These are phyloP conservation scores for Delonix regia DNA, from an alignment of 306 rosid genomes.

Conservation along the genomic window DNA sequence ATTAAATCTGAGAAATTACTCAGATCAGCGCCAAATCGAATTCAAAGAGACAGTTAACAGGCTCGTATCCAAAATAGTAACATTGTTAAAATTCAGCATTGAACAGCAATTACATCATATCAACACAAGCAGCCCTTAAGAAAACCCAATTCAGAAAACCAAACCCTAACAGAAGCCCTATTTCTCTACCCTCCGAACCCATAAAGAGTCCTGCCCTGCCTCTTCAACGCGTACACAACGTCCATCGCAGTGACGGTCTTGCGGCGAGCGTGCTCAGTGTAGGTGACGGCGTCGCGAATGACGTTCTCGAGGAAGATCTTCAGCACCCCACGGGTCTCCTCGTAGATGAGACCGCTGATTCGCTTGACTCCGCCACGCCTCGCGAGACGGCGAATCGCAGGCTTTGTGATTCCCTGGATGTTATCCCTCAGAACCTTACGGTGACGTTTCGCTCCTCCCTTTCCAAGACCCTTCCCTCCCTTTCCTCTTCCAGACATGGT, in stretches of 20 bases:
- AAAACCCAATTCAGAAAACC: neutral
- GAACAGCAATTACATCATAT: neutral
- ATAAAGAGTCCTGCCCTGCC: conserved; percentile 19
- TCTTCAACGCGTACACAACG: conserved; percentile 4
- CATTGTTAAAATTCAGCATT: neutral
- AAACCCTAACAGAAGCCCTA: neutral
- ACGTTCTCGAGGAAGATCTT: conserved; percentile 21
- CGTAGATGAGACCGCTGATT: conserved; percentile 15
- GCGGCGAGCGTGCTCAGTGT: conserved; percentile 14
- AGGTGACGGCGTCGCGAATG: conserved; percentile 3
- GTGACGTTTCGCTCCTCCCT: conserved; percentile 9
- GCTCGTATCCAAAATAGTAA: neutral
- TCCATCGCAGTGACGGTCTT: conserved; percentile 18
- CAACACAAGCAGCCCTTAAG: neutral
- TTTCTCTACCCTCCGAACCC: conserved; percentile 6
- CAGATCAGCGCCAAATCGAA: neutral
- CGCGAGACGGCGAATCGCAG: conserved; percentile 6
- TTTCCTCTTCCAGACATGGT: conserved; percentile 18
- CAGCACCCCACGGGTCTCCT: conserved; percentile 11
- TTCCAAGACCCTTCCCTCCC: conserved; percentile 9
- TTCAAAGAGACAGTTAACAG: neutral
- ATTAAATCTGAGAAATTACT: neutral
- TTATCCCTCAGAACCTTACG: conserved; percentile 22
- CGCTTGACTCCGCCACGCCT: conserved; percentile 22
- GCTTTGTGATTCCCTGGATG: conserved; percentile 23